Percentiles rank a stretch among this genome's conserved stretches.
These are phyloP conservation scores for Astrocystis sublimbata DNA, from an alignment of 495 filamentous ascomycete genomes.

Conservation along the genomic window DNA sequence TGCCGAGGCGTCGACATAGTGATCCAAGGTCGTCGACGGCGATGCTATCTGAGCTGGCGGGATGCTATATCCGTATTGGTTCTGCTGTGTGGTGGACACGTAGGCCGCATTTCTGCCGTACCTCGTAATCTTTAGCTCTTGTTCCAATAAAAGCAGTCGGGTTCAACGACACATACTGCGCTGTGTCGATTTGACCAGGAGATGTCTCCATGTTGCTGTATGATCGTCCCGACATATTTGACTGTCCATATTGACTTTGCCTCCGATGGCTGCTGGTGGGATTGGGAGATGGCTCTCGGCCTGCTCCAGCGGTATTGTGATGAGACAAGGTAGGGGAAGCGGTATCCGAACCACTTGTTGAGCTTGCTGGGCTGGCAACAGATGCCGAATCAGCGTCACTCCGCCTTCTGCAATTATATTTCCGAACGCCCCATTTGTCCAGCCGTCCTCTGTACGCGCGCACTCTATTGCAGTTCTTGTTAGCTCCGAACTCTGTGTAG, in stretches of 20 bases:
- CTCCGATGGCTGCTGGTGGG: not conserved
- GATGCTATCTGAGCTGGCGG: not conserved
- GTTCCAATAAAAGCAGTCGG: not conserved
- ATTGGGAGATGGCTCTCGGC: not conserved
- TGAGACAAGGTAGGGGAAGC: constrained; percentile 9
- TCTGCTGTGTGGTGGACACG: not conserved
- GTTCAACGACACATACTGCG: constrained; percentile 8
- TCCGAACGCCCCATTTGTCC: constrained; percentile 45
- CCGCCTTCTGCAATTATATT: constrained; percentile 44
- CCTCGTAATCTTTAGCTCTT: not conserved
- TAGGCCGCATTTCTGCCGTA: not conserved
- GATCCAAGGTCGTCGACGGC: not conserved
- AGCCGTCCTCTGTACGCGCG: constrained; percentile 49
- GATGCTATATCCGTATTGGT: not conserved
- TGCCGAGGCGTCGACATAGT: not conserved
- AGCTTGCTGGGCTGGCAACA: constrained; percentile 18
- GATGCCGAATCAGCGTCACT: constrained; percentile 17
- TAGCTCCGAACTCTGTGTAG: constrained; percentile 11
- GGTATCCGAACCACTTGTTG: constrained; percentile 9
- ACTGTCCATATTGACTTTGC: not conserved
- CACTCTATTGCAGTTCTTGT: constrained; percentile 25
- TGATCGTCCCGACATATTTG: not conserved
- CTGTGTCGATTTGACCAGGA: not conserved
- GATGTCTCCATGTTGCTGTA: not conserved
- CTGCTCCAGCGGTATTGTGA: not conserved